phyloP scores from a whole-genome alignment of 208 protist species.

The Endotrypanum monterogeii region DNA sequence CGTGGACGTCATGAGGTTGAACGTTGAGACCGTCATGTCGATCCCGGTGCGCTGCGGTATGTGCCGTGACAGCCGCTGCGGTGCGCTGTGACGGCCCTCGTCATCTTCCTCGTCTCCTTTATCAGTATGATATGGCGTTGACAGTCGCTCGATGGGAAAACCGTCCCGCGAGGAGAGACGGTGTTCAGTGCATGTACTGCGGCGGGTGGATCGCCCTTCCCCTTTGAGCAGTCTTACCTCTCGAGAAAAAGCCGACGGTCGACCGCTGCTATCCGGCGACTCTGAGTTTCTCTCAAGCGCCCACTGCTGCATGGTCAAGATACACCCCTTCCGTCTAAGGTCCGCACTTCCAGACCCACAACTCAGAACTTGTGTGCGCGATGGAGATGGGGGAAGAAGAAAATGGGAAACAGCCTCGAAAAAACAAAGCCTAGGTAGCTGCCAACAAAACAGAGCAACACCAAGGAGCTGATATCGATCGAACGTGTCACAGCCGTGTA shows the following conservation, averaged over 20 bases:
- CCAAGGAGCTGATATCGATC: not conserved
- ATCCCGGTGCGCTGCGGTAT: constrained; percentile 83
- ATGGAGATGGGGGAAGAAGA: not conserved
- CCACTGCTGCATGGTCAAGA: constrained; percentile 31
- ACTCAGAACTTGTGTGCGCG: not conserved
- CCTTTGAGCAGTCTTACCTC: constrained; percentile 18
- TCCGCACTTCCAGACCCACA: not conserved
- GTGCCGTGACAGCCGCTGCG: constrained; percentile 76
- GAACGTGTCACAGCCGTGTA: not conserved
- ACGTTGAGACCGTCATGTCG: constrained; percentile 79
- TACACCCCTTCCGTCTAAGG: not conserved
- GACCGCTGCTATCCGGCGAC: constrained; percentile 33
- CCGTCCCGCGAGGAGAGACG: not conserved
- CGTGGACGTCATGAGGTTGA: constrained; percentile 49
- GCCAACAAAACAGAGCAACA: not conserved
- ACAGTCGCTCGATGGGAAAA: not conserved
- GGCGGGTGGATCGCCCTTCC: constrained; percentile 2
- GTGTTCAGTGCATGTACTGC: constrained; percentile 3
- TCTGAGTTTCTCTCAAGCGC: constrained; percentile 28
- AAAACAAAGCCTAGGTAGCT: not conserved
- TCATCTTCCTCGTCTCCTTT: constrained; percentile 34
- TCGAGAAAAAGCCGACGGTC: constrained; percentile 12
- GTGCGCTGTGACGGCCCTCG: constrained; percentile 33
- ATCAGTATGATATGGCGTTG: not conserved
- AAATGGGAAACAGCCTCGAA: too few species aligned